Evolutionary conservation across 768 basidiomycete species (phyloP).

Genomic region (Podaxis sp.): DNA sequence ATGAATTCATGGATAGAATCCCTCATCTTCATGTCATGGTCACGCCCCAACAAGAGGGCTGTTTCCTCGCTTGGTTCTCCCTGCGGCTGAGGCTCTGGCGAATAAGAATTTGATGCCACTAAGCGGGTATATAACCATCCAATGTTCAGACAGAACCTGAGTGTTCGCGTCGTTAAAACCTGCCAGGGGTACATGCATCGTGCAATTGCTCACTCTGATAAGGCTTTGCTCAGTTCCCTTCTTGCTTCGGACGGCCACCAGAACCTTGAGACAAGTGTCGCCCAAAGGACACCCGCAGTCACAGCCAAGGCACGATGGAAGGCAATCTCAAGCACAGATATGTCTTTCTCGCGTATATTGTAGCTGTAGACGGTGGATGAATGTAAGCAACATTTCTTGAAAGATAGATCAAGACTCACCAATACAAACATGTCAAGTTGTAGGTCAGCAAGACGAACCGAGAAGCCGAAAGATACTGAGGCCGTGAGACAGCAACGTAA

Average conservation of each 20-base stretch:
- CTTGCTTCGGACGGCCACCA: slow-evolving; percentile 98
- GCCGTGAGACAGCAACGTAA: slow-evolving; percentile 81
- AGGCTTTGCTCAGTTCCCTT: slow-evolving; percentile 76
- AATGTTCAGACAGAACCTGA: slow-evolving; percentile 87
- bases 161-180: not conserved
- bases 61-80: slow-evolving; percentile 26
- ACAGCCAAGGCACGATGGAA: slow-evolving; percentile 79
- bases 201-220: slow-evolving; percentile 68
- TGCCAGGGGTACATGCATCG: slow-evolving; percentile 9
- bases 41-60: slow-evolving; percentile 29
- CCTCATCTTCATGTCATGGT: slow-evolving; percentile 44
- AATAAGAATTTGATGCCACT: slow-evolving; percentile 82
- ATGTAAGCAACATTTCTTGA: not conserved
- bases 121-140: slow-evolving; percentile 95
- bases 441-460: slow-evolving; percentile 86
- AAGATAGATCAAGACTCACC: slow-evolving; percentile 37
- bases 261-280: slow-evolving; percentile 79
- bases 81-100: slow-evolving; percentile 43
- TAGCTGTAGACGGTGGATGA: slow-evolving; percentile 48
- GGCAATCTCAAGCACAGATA: slow-evolving; percentile 70
- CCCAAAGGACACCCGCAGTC: slow-evolving; percentile 85
- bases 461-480: slow-evolving; percentile 71
- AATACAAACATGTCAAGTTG: slow-evolving; percentile 80
- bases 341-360: slow-evolving; percentile 65
- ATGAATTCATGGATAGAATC: slow-evolving; percentile 84